These are phyloP conservation scores for Entonaema liquescens DNA, from an alignment of 495 filamentous ascomycete species.

Conservation along the genomic window DNA sequence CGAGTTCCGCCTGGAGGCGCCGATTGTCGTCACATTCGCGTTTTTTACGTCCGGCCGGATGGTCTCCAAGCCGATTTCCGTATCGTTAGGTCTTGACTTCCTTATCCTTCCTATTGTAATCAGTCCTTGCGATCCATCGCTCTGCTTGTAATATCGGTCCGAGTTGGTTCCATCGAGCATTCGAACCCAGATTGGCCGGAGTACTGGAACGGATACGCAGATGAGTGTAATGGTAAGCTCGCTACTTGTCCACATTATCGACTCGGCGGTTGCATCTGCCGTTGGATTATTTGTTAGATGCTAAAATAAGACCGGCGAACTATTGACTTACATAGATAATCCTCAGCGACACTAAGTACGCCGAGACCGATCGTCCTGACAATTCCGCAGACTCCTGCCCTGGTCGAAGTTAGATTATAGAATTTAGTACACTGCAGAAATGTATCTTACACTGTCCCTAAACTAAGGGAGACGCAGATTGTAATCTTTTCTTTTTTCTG, in stretches of 20 bases:
- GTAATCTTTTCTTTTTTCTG: slow-evolving; percentile 55
- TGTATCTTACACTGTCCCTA: slow-evolving; percentile 56
- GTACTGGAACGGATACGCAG: slow-evolving; percentile 38
- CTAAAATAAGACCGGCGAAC: no score
- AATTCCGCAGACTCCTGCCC: slow-evolving; percentile 27
- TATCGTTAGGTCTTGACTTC: not conserved
- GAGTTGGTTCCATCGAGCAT: slow-evolving; percentile 2
- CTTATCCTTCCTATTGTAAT: slow-evolving; percentile 18
- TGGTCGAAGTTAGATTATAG: not conserved
- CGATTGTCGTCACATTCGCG: slow-evolving; percentile 11
- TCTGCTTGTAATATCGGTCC: slow-evolving; percentile 14
- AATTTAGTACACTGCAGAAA: not conserved
- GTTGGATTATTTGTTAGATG: not conserved
- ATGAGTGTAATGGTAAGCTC: slow-evolving; percentile 43
- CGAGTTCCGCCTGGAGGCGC: not conserved
- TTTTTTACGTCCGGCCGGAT: slow-evolving; percentile 17
- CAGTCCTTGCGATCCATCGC: slow-evolving; percentile 11
- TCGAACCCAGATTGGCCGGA: slow-evolving; percentile 27
- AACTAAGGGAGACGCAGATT: slow-evolving; percentile 58
- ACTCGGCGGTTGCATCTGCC: slow-evolving; percentile 20
- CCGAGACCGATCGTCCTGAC: slow-evolving; percentile 13
- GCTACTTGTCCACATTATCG: slow-evolving; percentile 30
- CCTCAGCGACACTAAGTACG: slow-evolving; percentile 9
- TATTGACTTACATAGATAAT: slow-evolving; percentile 24
- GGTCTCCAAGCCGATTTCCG: slow-evolving; percentile 12